A percentile compares a stretch with the other conserved stretches of the same genome.
Conservation (phyloP, 805 yeast genomes). For the Brettanomyces naardenensis region DNA sequence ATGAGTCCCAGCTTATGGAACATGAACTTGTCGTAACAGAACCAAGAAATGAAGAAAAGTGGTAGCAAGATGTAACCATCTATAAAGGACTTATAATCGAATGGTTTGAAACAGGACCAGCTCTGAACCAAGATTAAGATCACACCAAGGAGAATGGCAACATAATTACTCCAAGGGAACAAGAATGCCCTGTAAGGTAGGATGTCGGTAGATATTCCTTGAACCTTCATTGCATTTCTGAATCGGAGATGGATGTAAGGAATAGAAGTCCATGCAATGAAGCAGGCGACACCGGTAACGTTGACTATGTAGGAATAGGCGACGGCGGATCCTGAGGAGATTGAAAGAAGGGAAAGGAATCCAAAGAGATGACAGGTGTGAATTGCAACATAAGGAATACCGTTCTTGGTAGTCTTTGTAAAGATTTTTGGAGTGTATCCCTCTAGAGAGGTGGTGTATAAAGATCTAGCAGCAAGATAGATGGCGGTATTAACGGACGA, state of each 20-base stretch:
- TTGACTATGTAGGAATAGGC: constrained; percentile 57
- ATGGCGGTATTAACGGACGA: constrained; percentile 66
- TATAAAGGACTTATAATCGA: constrained; percentile 43
- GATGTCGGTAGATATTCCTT: constrained; percentile 36
- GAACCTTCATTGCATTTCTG: constrained; percentile 37
- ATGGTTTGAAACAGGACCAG: constrained; percentile 57
- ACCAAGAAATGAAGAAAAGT: constrained; percentile 36
- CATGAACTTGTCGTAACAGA: constrained; percentile 14
- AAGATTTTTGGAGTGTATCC: constrained; percentile 40
- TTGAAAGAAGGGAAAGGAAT: constrained; percentile 46
- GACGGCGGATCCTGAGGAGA: constrained; percentile 49
- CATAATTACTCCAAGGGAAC: constrained; percentile 43
- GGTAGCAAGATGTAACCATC: constrained; percentile 63
- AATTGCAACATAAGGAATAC: constrained; percentile 60
- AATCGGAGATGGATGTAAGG: constrained; percentile 50
- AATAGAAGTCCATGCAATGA: constrained; percentile 60
- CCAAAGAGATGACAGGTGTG: constrained; percentile 47
- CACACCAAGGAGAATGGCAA: constrained; percentile 41
- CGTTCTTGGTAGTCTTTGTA: constrained; percentile 42
- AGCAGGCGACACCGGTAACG: constrained; percentile 59
- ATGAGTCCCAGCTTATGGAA: constrained; percentile 22
- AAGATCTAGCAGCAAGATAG: constrained; percentile 60
- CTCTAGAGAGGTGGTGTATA: constrained; percentile 55
- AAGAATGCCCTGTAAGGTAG: constrained; percentile 46
- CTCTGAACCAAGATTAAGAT: constrained; percentile 58